phyloP scores from a whole-genome alignment of 768 basidiomycete species.

The Leucosporidium yakuticum region DNA sequence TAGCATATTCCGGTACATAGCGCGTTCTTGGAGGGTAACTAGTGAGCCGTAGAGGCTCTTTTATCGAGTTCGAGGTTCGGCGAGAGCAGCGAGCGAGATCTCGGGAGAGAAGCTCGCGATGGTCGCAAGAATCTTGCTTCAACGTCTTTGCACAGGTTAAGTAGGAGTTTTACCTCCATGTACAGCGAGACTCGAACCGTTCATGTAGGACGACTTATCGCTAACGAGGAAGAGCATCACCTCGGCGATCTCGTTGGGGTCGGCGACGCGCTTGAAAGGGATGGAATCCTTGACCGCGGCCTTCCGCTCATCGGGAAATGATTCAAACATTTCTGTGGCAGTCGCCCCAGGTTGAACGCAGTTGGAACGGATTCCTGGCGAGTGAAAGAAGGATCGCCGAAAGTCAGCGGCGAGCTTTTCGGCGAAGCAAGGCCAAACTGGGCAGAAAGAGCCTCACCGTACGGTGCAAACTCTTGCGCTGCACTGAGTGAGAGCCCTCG shows the following conservation, averaged over 20 bases:
- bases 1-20: too few relatives aligned
- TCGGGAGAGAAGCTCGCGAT: too few relatives aligned
- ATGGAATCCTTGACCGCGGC: neutral
- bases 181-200: slow-evolving; percentile 1
- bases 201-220: slow-evolving; percentile 12
- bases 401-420: too few relatives aligned
- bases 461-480: slow-evolving; percentile 2
- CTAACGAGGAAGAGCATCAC: slow-evolving; percentile 17
- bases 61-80: too few relatives aligned
- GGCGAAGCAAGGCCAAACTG: too few relatives aligned
- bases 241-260: slow-evolving; percentile 9
- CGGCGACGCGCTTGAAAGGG: slow-evolving; percentile 3
- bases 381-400: too few relatives aligned
- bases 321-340: neutral
- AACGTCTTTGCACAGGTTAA: neutral
- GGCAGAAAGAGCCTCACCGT: too few relatives aligned
- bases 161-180: slow-evolving; percentile 8
- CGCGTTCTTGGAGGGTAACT: too few relatives aligned
- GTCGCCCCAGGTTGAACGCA: slow-evolving; percentile 16
- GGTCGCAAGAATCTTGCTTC: too few relatives aligned
- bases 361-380: slow-evolving; percentile 11
- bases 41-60: too few relatives aligned
- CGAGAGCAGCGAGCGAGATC: too few relatives aligned
- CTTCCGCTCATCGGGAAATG: neutral
- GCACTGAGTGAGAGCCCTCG: slow-evolving; percentile 13